These are phyloP conservation scores for Tylopilus vinaceipallidus DNA, from an alignment of 768 basidiomycete species.

Conservation along the genomic window DNA sequence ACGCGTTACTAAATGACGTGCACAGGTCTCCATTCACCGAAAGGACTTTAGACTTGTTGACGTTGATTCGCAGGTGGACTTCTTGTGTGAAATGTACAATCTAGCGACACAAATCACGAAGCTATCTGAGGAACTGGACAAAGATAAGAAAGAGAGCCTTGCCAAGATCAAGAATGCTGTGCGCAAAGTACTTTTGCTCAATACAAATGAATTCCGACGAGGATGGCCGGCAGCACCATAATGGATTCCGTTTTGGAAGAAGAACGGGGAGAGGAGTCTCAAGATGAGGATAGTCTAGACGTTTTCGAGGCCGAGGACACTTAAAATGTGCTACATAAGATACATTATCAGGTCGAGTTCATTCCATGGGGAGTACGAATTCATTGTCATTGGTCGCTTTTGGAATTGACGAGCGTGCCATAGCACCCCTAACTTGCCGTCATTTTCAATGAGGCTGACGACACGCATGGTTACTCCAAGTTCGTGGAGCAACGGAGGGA, in stretches of 20 bases:
- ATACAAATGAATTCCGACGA: not conserved
- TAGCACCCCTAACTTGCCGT: constrained; percentile 16
- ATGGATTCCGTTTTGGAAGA: not conserved
- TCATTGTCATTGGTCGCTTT: no score
- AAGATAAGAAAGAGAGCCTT: not conserved
- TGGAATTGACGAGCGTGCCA: no score
- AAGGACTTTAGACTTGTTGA: not conserved
- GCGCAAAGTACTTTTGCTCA: not conserved
- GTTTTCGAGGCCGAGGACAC: constrained; percentile 2
- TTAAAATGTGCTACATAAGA: not conserved
- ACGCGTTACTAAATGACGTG: not conserved
- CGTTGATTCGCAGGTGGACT: not conserved
- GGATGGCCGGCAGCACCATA: no score
- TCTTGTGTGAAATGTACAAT: constrained; percentile 16
- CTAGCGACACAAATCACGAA: not conserved
- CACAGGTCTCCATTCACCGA: constrained; percentile 5
- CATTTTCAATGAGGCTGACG: not conserved
- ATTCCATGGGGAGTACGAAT: not conserved
- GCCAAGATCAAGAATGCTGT: not conserved
- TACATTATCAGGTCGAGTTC: not conserved
- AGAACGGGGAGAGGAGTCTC: not conserved
- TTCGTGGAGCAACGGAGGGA: constrained; percentile 3
- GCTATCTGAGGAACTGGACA: not conserved
- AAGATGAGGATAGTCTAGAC: not conserved
- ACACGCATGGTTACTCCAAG: constrained; percentile 8